Percentiles rank a stretch among this genome's conserved stretches.
These are phyloP conservation scores for Jatropha curcas DNA, from an alignment of 345 rosid genomes.

Conservation along the genomic window DNA sequence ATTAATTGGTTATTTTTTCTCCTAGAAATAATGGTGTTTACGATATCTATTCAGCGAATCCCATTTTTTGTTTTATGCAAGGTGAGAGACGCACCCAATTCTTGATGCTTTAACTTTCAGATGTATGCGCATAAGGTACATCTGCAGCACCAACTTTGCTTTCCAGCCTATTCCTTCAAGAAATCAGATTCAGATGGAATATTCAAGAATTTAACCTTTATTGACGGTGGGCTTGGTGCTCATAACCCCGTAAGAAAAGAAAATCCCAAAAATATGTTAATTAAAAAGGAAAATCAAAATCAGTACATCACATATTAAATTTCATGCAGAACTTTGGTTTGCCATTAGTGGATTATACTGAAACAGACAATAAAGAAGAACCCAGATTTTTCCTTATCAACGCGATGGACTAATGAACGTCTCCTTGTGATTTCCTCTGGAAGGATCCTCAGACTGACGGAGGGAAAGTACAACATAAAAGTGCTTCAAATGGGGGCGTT, in stretches of 20 bases:
- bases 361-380: slow-evolving; percentile 49
- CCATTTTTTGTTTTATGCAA: slow-evolving; percentile 21
- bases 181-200: slow-evolving; percentile 45
- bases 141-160: slow-evolving; percentile 75
- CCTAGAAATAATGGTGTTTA: too few relatives aligned
- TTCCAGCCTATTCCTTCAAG: slow-evolving; percentile 56
- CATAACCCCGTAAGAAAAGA: slow-evolving; percentile 58
- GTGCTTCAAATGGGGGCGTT: slow-evolving; percentile 70
- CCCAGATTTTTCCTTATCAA: slow-evolving; percentile 42
- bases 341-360: slow-evolving; percentile 60
- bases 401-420: slow-evolving; percentile 46
- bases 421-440: slow-evolving; percentile 72
- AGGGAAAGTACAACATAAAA: slow-evolving; percentile 40
- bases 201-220: slow-evolving; percentile 54
- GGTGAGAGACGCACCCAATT: slow-evolving; percentile 31
- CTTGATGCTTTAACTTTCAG: slow-evolving; percentile 57
- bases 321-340: slow-evolving; percentile 57
- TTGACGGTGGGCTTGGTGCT: slow-evolving; percentile 72
- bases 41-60: too few relatives aligned
- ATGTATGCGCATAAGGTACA: slow-evolving; percentile 67
- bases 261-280: background rate
- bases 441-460: slow-evolving; percentile 43
- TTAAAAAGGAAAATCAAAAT: background rate
- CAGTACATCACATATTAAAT: background rate
- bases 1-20: too few relatives aligned